Base-by-base conservation (phyloP, 2,329 filamentous ascomycete species). In the Curvularia lunata region DNA sequence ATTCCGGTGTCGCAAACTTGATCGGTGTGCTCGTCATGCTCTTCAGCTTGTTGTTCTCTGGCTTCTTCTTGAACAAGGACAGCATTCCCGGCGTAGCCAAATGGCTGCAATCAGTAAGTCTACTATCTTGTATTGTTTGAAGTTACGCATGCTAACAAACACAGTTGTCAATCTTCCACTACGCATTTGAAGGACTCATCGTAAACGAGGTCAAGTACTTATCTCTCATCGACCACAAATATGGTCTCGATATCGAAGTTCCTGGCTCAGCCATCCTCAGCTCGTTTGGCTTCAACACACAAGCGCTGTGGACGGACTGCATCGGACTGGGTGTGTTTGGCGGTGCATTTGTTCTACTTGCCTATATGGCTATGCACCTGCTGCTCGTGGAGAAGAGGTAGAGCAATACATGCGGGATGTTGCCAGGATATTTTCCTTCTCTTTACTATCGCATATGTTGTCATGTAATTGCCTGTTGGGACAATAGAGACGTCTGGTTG, bases 11-110 rank as follows among this genome's bases (percentile, higher is more conserved):
- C 2, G 95, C 95, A 49, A 98, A 96, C 76, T 78, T 99, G 62
- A 91, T 99, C 58, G 95, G 94, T 52, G 96, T 93, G 68, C 80
- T 99, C 68, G 92, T 98, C 49, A 99, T 99, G 95, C 84, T 99
- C 8, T 99, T 99, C 83, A 96, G 91, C 74, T 81, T 99, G 60
- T 84, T 99, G 9, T 98, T 99, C 76, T 94, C 93, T 0, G 95
- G 95, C 56, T 87, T 99, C 58, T 83, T 99, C 56, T 86, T 99
- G 60, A 99, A 99, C 77, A 92, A 97, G 74, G 88, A 97, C 75
- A 92, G 91, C 28, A 97, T 97, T 52, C 95, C 95, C 1, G 83
- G 86, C 48, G 86, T 91, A 1, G 91, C 94, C 2, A 78, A 92
- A 61, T 99, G 95, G 95, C 79, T 99, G 50, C 95, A 99, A 81